Conservation (phyloP, 192 early-diverging fungal species). For the Coemansia sp. region DNA sequence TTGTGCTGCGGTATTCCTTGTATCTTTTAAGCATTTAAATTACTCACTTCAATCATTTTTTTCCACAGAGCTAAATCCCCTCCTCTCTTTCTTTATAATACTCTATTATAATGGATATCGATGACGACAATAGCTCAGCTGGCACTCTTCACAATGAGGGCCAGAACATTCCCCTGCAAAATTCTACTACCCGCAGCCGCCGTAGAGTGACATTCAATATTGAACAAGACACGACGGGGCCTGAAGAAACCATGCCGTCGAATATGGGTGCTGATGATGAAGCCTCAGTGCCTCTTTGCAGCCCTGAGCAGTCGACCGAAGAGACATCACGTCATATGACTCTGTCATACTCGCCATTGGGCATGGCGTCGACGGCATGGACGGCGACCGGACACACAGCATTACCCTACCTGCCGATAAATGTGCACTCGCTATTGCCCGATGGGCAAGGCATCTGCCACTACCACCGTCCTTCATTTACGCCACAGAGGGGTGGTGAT, state of each 20-base stretch:
- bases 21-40: background rate
- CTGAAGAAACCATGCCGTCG: background rate
- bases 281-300: background rate
- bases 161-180: background rate
- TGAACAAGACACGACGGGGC: background rate
- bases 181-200: background rate
- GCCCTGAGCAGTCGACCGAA: background rate
- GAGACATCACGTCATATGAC: background rate
- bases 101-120: constrained; percentile 4
- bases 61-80: background rate
- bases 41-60: background rate
- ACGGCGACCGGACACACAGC: constrained; percentile 13
- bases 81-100: background rate
- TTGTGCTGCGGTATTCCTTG: background rate
- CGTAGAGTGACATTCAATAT: background rate
- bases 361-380: constrained; percentile 30
- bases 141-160: background rate
- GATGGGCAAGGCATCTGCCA: constrained; percentile 37
- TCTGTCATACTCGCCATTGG: constrained; percentile 29
- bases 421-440: constrained; percentile 28
- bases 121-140: constrained; percentile 1
- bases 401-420: background rate
- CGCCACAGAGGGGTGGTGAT: background rate
- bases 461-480: constrained; percentile 35
- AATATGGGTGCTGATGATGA: background rate